phyloP scores from a whole-genome alignment of 1,139 yeast species.

The Geotrichum klebahnii region DNA sequence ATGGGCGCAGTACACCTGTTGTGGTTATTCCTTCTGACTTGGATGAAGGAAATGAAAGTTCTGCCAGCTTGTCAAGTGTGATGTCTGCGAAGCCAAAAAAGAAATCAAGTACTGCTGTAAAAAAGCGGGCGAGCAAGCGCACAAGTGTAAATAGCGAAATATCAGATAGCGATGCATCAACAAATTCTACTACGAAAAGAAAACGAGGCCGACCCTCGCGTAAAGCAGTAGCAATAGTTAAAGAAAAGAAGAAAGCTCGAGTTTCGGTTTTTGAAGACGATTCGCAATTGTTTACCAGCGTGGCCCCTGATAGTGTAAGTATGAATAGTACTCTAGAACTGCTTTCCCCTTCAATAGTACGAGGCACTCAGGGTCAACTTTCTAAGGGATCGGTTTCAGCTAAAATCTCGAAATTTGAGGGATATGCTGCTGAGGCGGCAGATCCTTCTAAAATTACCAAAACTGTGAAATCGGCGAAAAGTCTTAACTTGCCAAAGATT shows the following conservation, averaged over 20 bases:
- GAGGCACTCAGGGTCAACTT: neutral
- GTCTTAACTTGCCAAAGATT: neutral
- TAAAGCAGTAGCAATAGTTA: neutral
- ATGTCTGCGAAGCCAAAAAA: conserved; percentile 10
- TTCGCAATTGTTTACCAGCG: neutral
- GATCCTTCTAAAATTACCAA: neutral
- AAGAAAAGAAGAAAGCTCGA: conserved; percentile 5
- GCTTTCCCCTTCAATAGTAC: conserved; percentile 4
- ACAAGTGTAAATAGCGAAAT: conserved; percentile 10
- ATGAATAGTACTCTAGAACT: neutral
- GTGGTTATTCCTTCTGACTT: neutral
- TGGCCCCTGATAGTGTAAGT: neutral
- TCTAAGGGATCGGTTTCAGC: conserved; percentile 16
- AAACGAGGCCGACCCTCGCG: conserved; percentile 12
- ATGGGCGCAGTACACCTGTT: neutral
- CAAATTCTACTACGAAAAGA: conserved; percentile 4
- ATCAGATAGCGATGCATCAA: conserved; percentile 14
- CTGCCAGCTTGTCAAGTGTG: conserved; percentile 5
- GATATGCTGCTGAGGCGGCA: neutral
- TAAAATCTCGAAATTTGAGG: conserved; percentile 18
- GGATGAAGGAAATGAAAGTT: conserved; percentile 7
- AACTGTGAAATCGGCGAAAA: neutral
- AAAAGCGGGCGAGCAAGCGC: neutral
- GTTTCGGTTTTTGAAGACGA: conserved; percentile 9
- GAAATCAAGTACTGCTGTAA: conserved; percentile 2